Base-by-base conservation (phyloP, 148 eudicot genomes). In the Rhododendron griersonianum region DNA sequence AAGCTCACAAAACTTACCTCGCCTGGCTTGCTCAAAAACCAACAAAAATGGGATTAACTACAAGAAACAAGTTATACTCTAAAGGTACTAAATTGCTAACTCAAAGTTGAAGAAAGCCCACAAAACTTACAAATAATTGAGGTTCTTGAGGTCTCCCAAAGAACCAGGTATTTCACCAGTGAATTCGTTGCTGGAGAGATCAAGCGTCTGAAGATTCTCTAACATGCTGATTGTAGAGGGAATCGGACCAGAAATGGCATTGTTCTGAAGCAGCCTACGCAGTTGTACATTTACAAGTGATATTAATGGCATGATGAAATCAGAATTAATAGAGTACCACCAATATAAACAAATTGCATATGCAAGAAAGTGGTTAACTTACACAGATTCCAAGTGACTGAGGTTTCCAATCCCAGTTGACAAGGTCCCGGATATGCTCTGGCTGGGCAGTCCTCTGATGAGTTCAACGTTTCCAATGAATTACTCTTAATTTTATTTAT, bases 321-420 rank as follows among this genome's bases (percentile, higher is more conserved):
- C 81, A 14, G 19, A 69, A 47, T n/a, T 80, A 50, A 69, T 59
- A 75, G 55, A 28, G 25, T 21, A 37, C 11, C 33, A 39, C 35
- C 13, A 63, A 28, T 41, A 9, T 23, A 82, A 61, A 19, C 33
- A 61, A 83, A 63, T 45, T 45, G n/a, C 78, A 69, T 28, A 69
- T 45, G 69, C 41, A 57, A 77, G 53, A 18, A 80, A 21, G 53
- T 35, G 48, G 80, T 55, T 11, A 76, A 90, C 98, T 91, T 89
- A 96, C 99, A 96, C 94, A 51, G 96, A 90, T 81, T 93, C 92
- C 93, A 96, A 89, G 87, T 92, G 89, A 81, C 90, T 91, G 85
- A 95, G 97, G 89, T 95, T 96, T 59, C 92, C 98, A 84, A 96
- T 93, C 86, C 91, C 93, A 76, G 98, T 92, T 21, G 98, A 95